Percentiles rank a stretch among this genome's conserved stretches.
phyloP scores from a whole-genome alignment of 2,329 filamentous ascomycete species.

The Kalaharituber pfeilii region DNA sequence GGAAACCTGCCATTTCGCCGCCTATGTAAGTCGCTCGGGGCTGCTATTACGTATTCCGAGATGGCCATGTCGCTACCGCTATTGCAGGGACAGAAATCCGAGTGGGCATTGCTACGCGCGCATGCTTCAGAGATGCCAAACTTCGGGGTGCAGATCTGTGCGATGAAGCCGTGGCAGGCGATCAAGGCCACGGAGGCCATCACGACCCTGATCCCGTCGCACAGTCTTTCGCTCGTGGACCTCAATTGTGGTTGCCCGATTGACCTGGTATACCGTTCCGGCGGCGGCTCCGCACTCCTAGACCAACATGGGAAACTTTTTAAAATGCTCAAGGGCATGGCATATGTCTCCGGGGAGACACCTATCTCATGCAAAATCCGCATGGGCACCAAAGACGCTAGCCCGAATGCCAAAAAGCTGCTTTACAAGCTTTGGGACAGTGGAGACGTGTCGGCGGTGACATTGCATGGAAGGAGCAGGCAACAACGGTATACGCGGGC shows the following conservation, averaged over 20 bases:
- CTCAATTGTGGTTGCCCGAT: slow-evolving; percentile 96
- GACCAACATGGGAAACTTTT: slow-evolving; percentile 76
- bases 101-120: slow-evolving; percentile 90
- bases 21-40: slow-evolving; percentile 73
- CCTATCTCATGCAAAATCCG: slow-evolving; percentile 92
- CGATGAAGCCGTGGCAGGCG: slow-evolving; percentile 78
- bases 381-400: slow-evolving; percentile 67
- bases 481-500: slow-evolving; percentile 84
- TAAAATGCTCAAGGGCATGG: slow-evolving; percentile 93
- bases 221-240: slow-evolving; percentile 62
- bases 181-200: slow-evolving; percentile 76
- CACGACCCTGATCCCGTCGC: slow-evolving; percentile 54
- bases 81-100: slow-evolving; percentile 71
- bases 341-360: slow-evolving; percentile 71
- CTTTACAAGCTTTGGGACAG: slow-evolving; percentile 72
- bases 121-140: slow-evolving; percentile 72
- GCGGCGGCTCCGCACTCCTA: slow-evolving; percentile 81
- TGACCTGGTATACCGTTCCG: slow-evolving; percentile 75
- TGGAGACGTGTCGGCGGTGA: slow-evolving; percentile 81
- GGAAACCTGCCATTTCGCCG: slow-evolving; percentile 90
- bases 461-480: slow-evolving; percentile 78
- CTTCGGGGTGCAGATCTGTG: slow-evolving; percentile 85
- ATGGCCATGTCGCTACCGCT: slow-evolving; percentile 91
- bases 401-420: slow-evolving; percentile 62
- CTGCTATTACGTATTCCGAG: slow-evolving; percentile 89